Base-by-base conservation (phyloP, 805 yeast species). In the Candida sithepensis region DNA sequence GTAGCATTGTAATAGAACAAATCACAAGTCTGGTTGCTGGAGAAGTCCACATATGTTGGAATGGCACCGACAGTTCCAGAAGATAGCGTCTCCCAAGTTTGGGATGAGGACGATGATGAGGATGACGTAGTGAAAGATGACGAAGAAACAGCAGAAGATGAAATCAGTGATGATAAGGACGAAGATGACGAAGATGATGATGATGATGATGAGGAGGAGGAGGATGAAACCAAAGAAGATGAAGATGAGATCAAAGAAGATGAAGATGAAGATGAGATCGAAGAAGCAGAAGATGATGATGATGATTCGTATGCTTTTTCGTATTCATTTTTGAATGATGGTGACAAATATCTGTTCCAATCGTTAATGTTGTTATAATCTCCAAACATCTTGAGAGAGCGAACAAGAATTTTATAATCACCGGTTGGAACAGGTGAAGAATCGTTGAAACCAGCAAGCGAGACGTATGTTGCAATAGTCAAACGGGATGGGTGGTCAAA, bases 321-420 rank as follows among this genome's bases (percentile, higher is more conserved):
- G 4, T 13, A 20, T 18, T 20, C 14, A 20, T 19, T 21, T 19
- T 28, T 45, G 36, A 51, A 46, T 4, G 26, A 13, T 14, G 34
- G 21, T 16, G 55, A 47, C 12, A 45, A 14, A 20, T 33, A 50
- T 41, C 51, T 47, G 26, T 50, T 43, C 55, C 55, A 52, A 38
- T 32, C 43, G 21, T 52, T 41, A 23, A 19, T n/a, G 26, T 44
- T 24, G 12, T 39, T 10, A n/a, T 26, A 20, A 22, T 50, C 54
- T 18, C 54, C 52, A 30, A 48, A 50, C 32, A 46, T 42, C 21
- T 43, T 44, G 13, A 52, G 24, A 18, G 46, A 10, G 28, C 55
- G 41, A 21, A 39, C 41, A 21, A 51, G 32, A 9, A 49, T 22
- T 38, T 28, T 51, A 23, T 51, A 51, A 4, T 20, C 21, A 22